phyloP scores from a whole-genome alignment of 768 basidiomycete genomes.

The Suillus paluster region DNA sequence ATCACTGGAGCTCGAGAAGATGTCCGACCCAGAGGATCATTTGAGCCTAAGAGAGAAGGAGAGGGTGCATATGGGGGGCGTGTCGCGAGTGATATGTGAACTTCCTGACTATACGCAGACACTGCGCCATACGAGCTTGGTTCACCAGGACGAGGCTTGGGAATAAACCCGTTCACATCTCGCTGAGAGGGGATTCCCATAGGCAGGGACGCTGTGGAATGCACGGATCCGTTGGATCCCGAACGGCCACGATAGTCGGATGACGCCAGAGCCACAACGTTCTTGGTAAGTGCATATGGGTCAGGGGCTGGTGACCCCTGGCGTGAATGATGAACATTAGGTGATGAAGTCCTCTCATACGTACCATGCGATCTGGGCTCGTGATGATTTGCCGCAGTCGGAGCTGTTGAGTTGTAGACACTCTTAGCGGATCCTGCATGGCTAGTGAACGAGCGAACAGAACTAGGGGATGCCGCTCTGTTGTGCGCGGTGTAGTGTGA shows the following conservation, averaged over 20 bases:
- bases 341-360: conserved; percentile 38
- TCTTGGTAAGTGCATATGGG: conserved; percentile 42
- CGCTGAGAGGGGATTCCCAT: conserved; percentile 24
- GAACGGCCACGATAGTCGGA: conserved; percentile 43
- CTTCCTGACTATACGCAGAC: conserved; percentile 29
- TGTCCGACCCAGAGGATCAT: conserved; percentile 80
- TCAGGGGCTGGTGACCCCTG: conserved; percentile 33
- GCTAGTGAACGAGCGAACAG: conserved; percentile 26
- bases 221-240: conserved; percentile 48
- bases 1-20: conserved; percentile 77
- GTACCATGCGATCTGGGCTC: conserved; percentile 24
- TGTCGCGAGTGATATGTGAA: conserved; percentile 36
- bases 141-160: conserved; percentile 22
- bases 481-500: conserved; percentile 10
- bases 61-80: conserved; percentile 80
- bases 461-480: conserved; percentile 28
- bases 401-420: conserved; percentile 13
- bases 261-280: conserved; percentile 16
- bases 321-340: conserved; percentile 20
- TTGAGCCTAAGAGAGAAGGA: conserved; percentile 78
- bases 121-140: conserved; percentile 20
- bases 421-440: conserved; percentile 15
- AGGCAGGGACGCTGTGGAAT: conserved; percentile 35
- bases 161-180: conserved; percentile 32
- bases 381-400: conserved; percentile 12